phyloP scores from a whole-genome alignment of 2,329 filamentous ascomycete genomes.

The Truncatella angustata region DNA sequence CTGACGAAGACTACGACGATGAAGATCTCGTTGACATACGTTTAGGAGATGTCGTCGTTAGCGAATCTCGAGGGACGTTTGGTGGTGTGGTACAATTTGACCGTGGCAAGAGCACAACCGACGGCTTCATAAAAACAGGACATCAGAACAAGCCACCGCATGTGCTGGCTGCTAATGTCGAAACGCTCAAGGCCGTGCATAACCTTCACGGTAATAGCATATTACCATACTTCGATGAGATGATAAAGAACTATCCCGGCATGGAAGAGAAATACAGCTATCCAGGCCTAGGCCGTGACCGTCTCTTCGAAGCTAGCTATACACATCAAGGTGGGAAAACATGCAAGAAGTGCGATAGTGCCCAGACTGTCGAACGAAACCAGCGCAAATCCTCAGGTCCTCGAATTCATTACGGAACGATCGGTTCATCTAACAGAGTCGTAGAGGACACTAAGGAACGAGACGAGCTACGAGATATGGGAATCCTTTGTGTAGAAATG shows the following conservation, averaged over 20 bases:
- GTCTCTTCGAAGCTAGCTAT: background rate
- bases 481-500: conserved; percentile 20
- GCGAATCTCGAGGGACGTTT: background rate
- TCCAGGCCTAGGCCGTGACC: background rate
- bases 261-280: background rate
- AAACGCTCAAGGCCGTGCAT: background rate
- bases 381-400: background rate
- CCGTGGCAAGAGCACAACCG: background rate
- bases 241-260: background rate
- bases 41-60: background rate
- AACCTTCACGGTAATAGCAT: background rate
- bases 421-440: conserved; percentile 13
- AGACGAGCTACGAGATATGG: conserved; percentile 12
- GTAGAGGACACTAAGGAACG: conserved; percentile 18
- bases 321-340: background rate
- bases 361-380: background rate
- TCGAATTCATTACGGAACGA: conserved; percentile 6
- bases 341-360: background rate
- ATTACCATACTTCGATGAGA: background rate
- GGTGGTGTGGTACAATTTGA: conserved; percentile 2
- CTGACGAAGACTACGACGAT: background rate
- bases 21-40: background rate
- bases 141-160: background rate
- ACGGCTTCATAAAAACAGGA: background rate
- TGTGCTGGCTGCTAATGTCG: background rate